Conservation (phyloP, 2,329 filamentous ascomycete species). For the Dothidotthia symphoricarpi region DNA sequence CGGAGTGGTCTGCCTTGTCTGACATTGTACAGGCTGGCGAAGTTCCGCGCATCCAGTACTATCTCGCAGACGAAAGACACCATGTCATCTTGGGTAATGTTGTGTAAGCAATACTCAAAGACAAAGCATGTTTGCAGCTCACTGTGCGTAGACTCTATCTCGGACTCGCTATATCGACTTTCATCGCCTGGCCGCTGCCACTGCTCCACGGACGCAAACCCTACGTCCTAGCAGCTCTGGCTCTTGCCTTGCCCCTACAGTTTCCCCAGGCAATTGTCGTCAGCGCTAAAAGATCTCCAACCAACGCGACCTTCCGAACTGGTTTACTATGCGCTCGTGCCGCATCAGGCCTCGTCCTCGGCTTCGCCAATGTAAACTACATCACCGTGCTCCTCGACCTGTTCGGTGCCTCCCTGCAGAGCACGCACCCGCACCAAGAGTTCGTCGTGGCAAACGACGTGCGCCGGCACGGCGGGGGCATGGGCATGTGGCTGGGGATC, state of each 20-base stretch:
- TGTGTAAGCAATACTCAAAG: conserved; percentile 40
- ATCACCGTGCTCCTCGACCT: conserved; percentile 69
- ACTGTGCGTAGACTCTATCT: conserved; percentile 56
- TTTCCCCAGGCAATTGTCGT: conserved; percentile 73
- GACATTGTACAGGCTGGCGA: conserved; percentile 56
- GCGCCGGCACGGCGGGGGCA: conserved; percentile 71
- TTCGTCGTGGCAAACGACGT: conserved; percentile 66
- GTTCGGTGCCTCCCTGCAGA: conserved; percentile 74
- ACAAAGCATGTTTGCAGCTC: background rate
- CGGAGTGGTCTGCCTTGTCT: conserved; percentile 4
- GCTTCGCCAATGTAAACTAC: conserved; percentile 76
- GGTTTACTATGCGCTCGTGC: conserved; percentile 63
- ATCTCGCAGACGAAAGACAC: conserved; percentile 67
- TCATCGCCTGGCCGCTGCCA: conserved; percentile 71
- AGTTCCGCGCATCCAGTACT: conserved; percentile 76
- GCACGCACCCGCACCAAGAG: conserved; percentile 69
- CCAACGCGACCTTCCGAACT: conserved; percentile 56
- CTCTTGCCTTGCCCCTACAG: conserved; percentile 68
- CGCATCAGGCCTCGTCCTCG: conserved; percentile 66
- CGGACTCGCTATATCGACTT: conserved; percentile 67
- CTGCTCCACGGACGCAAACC: conserved; percentile 74
- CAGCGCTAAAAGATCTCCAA: conserved; percentile 56
- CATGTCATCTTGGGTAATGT: conserved; percentile 71
- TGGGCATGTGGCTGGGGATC: conserved; percentile 68
- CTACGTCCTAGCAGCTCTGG: conserved; percentile 68